Base-by-base conservation (phyloP, 768 basidiomycete species). In the Leucocoprinus leucothites region DNA sequence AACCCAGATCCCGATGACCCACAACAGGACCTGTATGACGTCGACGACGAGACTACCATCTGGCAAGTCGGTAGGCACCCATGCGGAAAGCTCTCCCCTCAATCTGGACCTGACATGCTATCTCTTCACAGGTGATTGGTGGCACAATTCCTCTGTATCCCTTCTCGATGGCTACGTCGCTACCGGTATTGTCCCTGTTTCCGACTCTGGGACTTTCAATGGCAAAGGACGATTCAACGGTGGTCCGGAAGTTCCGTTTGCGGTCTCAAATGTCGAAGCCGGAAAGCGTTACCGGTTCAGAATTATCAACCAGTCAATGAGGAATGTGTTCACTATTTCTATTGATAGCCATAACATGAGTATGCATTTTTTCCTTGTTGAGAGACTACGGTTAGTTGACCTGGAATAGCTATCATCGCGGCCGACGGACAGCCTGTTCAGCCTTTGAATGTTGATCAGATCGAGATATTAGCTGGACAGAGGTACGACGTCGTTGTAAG, bases 1-100 rank as follows among this genome's bases (percentile, higher is more conserved):
- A n/a, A n/a, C n/a, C n/a, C n/a, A n/a, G n/a, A 67, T 49, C 73
- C 74, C 31, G 42, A 74, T 11, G 78, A 80, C 57, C 80, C 78
- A 14, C 70, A 66, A 35, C 57, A 46, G 3, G 1, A 62, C 19
- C 51, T 81, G 21, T 68, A 53, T 56, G 66, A 65, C 35, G 58
- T 67, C 28, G 70, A 71, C 56, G 58, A 71, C 58, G 74, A 76
- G 42, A 18, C 61, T 78, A 81, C 59, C 76, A 80, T 55, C 66
- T 77, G n/a, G 77, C 80, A 52, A 63, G 16, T 25, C 67, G n/a
- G 51, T 69, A 18, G 59, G 3, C 63, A 0, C 22, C 52, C 64
- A 46, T 63, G 67, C 31, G 59, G 67, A 14, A 63, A 65, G 40
- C 57, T 47, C 3, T 46, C 14, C 21, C 72, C 11, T 66, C 56